Base-by-base conservation (phyloP, 2,329 filamentous ascomycete genomes). In the Fusarium continuum region DNA sequence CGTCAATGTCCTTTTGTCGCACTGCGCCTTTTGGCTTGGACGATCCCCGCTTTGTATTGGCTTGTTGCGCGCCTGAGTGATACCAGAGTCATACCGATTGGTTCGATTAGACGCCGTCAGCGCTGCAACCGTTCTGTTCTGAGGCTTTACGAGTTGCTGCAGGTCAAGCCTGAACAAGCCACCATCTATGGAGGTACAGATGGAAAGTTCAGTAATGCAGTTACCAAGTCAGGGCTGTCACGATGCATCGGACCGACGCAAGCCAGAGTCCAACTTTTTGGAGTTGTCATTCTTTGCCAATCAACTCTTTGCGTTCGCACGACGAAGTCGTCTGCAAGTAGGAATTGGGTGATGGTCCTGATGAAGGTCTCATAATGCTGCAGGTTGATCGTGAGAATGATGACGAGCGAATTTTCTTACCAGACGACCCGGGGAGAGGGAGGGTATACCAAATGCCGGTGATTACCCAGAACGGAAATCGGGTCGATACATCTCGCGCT, bases 1-100 rank as follows among this genome's bases (percentile, higher is more conserved):
- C 64, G 68, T 64, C 69, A 72, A 73, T 71, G 69, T 68, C 67
- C 67, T 72, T 72, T 73, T 72, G 71, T 73, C 53, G 47, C 31
- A 54, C 63, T 64, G 64, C 63, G 63, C 63, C 63, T 43, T 65
- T 60, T 53, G 48, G 25, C 47, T 19, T 60, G 31, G 62, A 59
- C 29, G 53, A 66, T 55, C 57, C 43, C 46, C 49, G 41, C 58
- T 60, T 32, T 28, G 29, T 43, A 65, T 44, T 63, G 53, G 43
- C 48, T 41, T 53, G 41, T 47, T 56, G 57, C 68, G 70, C 70
- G 70, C 50, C 58, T 71, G 68, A 54, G 39, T 44, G 16, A 55
- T 45, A 39, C 17, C 31, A 53, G 43, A 49, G 25, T 14, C 25
- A 14, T 26, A 32, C 66, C 61, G 65, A 74, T 72, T 74, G 71